phyloP scores from a whole-genome alignment of 345 rosid species.

The Draba incana region DNA sequence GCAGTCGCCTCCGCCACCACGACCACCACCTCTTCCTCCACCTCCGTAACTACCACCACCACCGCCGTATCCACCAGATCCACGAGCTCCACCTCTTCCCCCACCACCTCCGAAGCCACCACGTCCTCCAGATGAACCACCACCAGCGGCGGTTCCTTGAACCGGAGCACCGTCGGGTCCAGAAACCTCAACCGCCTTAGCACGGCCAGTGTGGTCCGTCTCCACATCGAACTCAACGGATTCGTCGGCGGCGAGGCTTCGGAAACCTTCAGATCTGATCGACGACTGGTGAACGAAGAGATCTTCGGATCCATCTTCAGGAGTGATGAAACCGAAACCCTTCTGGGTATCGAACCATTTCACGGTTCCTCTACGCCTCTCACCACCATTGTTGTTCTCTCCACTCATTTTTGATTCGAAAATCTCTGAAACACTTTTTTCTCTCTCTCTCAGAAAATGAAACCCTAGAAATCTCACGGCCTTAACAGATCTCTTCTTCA shows the following conservation, averaged over 20 bases:
- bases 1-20: conserved; percentile 40
- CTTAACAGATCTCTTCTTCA: background rate
- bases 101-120: conserved; percentile 39
- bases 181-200: conserved; percentile 81
- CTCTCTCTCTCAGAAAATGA: background rate
- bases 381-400: conserved; percentile 31
- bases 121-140: conserved; percentile 39
- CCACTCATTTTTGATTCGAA: conserved; percentile 33
- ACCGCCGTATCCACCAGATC: conserved; percentile 29
- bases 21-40: conserved; percentile 34
- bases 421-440: conserved; percentile 2
- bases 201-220: conserved; percentile 53
- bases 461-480: conserved; percentile 25
- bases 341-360: conserved; percentile 75
- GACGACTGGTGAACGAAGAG: conserved; percentile 87
- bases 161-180: conserved; percentile 57
- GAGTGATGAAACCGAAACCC: conserved; percentile 94
- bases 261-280: conserved; percentile 77
- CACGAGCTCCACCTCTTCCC: conserved; percentile 41
- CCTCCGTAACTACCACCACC: conserved; percentile 20
- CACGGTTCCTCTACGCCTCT: conserved; percentile 56
- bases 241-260: conserved; percentile 69
- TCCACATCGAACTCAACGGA: conserved; percentile 59
- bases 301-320: conserved; percentile 82
- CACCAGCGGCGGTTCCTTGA: conserved; percentile 34